These are phyloP conservation scores for Gracilaria vermiculophylla DNA, from an alignment of 23 red algal species.

Conservation along the genomic window DNA sequence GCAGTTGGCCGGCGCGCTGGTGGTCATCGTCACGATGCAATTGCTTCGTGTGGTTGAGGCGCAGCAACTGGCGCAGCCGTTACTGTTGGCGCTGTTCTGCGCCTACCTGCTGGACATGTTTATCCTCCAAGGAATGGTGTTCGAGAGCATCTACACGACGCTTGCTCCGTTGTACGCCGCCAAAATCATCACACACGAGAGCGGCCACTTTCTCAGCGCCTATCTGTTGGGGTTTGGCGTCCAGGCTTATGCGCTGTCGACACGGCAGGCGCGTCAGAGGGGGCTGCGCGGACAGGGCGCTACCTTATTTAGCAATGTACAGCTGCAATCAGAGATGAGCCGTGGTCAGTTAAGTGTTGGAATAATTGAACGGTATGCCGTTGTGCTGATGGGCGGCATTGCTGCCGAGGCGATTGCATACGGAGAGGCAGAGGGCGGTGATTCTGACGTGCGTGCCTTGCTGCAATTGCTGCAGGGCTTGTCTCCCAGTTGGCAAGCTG, in stretches of 20 bases:
- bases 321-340: conserved; percentile 51
- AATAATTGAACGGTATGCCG: conserved; percentile 62
- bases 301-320: conserved; percentile 61
- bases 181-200: conserved; percentile 80
- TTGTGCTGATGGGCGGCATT: conserved; percentile 82
- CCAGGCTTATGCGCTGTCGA: conserved; percentile 53
- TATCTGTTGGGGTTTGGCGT: conserved; percentile 68
- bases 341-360: not conserved
- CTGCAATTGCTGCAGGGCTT: conserved; percentile 40
- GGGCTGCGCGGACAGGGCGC: conserved; percentile 79
- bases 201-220: conserved; percentile 72
- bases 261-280: conserved; percentile 10
- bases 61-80: conserved; percentile 23
- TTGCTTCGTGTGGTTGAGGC: not conserved
- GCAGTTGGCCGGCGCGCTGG: conserved; percentile 33
- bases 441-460: conserved; percentile 51
- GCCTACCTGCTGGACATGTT: conserved; percentile 23
- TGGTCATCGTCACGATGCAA: not conserved
- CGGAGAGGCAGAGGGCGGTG: conserved; percentile 80
- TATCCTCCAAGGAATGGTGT: conserved; percentile 40
- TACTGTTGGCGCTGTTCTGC: not conserved
- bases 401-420: conserved; percentile 81
- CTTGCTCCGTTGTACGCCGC: conserved; percentile 50
- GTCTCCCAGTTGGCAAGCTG: conserved; percentile 54
- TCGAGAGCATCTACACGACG: conserved; percentile 56